These are phyloP conservation scores for Zygotorulaspora danielsina DNA, from an alignment of 805 yeast species.

Conservation along the genomic window DNA sequence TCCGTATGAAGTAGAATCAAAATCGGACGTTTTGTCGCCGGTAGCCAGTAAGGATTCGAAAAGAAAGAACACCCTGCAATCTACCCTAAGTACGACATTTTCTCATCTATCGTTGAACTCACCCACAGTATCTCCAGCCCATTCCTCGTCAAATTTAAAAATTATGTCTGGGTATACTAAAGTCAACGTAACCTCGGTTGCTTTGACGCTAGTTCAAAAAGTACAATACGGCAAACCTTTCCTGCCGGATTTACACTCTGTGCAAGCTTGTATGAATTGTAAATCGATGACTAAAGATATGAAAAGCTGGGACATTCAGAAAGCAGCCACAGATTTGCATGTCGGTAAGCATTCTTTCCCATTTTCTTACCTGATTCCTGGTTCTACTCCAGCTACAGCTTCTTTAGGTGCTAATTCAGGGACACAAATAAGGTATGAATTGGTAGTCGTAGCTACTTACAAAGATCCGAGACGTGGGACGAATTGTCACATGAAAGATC, in stretches of 20 bases:
- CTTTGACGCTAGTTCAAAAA: conserved; percentile 67
- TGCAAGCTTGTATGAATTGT: conserved; percentile 59
- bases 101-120: conserved; percentile 23
- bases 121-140: conserved; percentile 16
- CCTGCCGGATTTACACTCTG: conserved; percentile 45
- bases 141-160: conserved; percentile 28
- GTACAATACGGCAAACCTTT: conserved; percentile 65
- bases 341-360: conserved; percentile 83
- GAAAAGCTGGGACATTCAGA: conserved; percentile 85
- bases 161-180: conserved; percentile 38
- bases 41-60: conserved; percentile 16
- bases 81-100: conserved; percentile 22
- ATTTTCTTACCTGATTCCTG: conserved; percentile 83
- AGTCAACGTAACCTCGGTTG: conserved; percentile 52
- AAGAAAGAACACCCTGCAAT: conserved; percentile 16
- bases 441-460: conserved; percentile 56
- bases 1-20: conserved; percentile 20
- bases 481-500: conserved; percentile 21
- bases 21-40: conserved; percentile 17
- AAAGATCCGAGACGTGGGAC: conserved; percentile 33
- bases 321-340: conserved; percentile 52
- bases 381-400: conserved; percentile 76
- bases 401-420: conserved; percentile 49
- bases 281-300: conserved; percentile 51
- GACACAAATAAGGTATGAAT: conserved; percentile 63